These are phyloP conservation scores for Suillus subluteus DNA, from an alignment of 768 basidiomycete genomes.

Conservation along the genomic window DNA sequence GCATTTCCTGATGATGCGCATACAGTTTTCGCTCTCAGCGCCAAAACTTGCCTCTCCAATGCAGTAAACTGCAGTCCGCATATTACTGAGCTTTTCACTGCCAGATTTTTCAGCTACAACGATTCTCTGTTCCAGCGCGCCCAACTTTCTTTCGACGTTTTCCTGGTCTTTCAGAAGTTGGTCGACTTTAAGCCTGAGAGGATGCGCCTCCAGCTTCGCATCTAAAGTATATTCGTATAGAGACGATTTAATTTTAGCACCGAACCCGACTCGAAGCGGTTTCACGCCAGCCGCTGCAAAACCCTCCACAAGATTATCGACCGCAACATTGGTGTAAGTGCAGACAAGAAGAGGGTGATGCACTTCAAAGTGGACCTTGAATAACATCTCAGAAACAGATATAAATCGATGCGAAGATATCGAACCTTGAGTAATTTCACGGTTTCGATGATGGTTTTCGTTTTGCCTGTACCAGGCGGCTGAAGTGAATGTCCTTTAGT, in stretches of 20 bases:
- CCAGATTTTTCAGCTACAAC: constrained; percentile 22
- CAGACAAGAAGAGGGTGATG: constrained; percentile 87
- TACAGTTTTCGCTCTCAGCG: constrained; percentile 49
- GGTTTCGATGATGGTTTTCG: constrained; percentile 87
- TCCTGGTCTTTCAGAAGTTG: constrained; percentile 44
- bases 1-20: constrained; percentile 62
- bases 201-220: constrained; percentile 63
- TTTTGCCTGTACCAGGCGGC: constrained; percentile 95
- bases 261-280: constrained; percentile 76
- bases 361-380: constrained; percentile 75
- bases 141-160: constrained; percentile 26
- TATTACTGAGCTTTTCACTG: constrained; percentile 29
- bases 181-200: constrained; percentile 49
- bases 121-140: constrained; percentile 32
- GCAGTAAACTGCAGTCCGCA: constrained; percentile 30
- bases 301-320: constrained; percentile 87
- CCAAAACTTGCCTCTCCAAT: constrained; percentile 36
- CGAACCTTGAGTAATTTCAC: constrained; percentile 76
- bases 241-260: constrained; percentile 59
- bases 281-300: constrained; percentile 62
- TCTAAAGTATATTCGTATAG: constrained; percentile 66
- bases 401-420: not conserved
- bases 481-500: constrained; percentile 29
- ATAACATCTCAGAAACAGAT: constrained; percentile 1
- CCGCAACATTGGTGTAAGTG: constrained; percentile 92